Conservation (phyloP, 345 rosid genomes). For the Hibiscus mutabilis region DNA sequence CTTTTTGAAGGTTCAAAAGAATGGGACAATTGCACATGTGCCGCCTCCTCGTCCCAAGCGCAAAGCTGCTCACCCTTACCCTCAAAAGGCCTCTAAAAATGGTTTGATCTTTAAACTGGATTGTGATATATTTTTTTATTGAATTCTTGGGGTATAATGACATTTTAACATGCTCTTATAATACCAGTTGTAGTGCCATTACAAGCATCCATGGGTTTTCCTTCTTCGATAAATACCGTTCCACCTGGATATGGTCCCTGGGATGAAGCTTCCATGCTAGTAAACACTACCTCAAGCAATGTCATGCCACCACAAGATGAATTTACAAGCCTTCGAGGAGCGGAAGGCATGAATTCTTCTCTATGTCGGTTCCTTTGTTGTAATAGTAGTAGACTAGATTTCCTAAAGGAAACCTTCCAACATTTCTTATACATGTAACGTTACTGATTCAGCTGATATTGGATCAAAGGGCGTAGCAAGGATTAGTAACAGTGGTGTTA, state of each 20-base stretch:
- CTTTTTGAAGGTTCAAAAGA: constrained; percentile 93
- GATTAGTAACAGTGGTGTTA: constrained; percentile 38
- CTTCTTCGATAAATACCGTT: constrained; percentile 30
- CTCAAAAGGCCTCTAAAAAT: constrained; percentile 84
- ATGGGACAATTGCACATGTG: constrained; percentile 81
- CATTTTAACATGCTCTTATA: constrained; percentile 10
- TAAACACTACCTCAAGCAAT: constrained; percentile 16
- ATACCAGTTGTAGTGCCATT: constrained; percentile 48
- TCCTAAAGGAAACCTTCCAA: constrained; percentile 42
- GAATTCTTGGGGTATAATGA: constrained; percentile 4
- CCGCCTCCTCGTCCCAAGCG: constrained; percentile 99
- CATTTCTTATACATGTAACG: constrained; percentile 44
- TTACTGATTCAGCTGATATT: constrained; percentile 94
- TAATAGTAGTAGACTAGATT: constrained; percentile 21
- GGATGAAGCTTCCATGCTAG: constrained; percentile 59
- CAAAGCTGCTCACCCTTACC: constrained; percentile 94
- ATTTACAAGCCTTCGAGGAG: constrained; percentile 35
- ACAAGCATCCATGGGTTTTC: constrained; percentile 53
- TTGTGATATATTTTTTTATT: neutral
- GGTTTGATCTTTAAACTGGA: constrained; percentile 34
- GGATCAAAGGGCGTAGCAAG: constrained; percentile 59
- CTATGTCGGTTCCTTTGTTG: constrained; percentile 21
- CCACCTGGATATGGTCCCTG: constrained; percentile 48
- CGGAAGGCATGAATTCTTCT: constrained; percentile 47
- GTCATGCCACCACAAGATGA: constrained; percentile 45